Percentiles rank a stretch among this genome's conserved stretches.
Evolutionary conservation across 495 filamentous ascomycete genomes (phyloP).

Genomic region (Trichoderma gamsii): DNA sequence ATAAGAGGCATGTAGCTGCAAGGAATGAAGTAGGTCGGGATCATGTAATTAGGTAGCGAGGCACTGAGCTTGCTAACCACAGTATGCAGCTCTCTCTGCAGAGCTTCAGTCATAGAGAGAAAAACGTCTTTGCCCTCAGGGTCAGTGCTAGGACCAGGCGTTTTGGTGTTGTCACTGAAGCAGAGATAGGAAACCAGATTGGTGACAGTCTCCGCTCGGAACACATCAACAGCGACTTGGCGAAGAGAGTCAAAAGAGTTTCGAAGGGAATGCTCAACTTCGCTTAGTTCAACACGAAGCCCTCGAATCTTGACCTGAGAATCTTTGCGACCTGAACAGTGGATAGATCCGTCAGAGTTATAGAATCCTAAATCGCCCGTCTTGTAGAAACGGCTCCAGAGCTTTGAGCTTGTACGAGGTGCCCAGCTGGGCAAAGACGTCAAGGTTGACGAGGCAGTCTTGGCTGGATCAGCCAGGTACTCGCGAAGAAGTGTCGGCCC

Average conservation of each 20-base stretch:
- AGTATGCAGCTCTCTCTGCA: not conserved
- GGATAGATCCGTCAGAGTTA: constrained; percentile 38
- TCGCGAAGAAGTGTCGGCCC: constrained; percentile 37
- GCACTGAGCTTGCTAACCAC: not conserved
- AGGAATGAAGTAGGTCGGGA: constrained; percentile 19
- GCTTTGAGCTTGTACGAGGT: constrained; percentile 21
- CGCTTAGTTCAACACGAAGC: constrained; percentile 39
- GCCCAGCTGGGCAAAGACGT: constrained; percentile 10
- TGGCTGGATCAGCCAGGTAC: constrained; percentile 3
- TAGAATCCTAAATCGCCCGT: constrained; percentile 44
- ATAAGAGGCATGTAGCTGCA: constrained; percentile 11
- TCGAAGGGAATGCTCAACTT: constrained; percentile 22
- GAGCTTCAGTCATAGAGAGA: not conserved
- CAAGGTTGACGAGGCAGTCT: constrained; percentile 20
- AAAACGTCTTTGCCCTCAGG: not conserved
- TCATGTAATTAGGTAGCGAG: constrained; percentile 21
- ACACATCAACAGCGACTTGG: constrained; percentile 17
- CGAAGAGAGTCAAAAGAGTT: constrained; percentile 25
- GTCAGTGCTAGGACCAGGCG: not conserved
- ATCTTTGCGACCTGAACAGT: constrained; percentile 29
- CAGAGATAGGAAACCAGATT: constrained; percentile 36
- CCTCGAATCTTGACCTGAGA: constrained; percentile 38
- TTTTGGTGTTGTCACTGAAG: constrained; percentile 14
- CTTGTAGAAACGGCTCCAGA: constrained; percentile 28
- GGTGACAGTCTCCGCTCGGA: constrained; percentile 25